Evolutionary conservation across 2,329 filamentous ascomycete genomes (phyloP), one percentile per base, ranked within the genome.

Genomic region (Aspergillus calidoustus): DNA sequence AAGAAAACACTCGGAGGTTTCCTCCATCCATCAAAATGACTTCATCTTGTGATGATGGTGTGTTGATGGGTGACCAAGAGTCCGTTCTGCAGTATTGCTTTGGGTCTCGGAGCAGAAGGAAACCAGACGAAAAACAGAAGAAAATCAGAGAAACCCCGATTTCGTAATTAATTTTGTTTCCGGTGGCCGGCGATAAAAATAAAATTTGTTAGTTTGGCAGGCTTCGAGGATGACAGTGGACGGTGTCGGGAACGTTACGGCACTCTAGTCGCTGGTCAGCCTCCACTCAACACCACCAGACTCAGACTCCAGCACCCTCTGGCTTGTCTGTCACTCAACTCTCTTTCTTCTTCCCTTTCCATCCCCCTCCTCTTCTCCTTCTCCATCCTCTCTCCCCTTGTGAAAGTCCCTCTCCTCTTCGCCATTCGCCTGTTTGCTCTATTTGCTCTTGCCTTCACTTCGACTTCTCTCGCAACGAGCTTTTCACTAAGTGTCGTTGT

Each of bases 401-500:
- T 64, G 55, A 52, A 52, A 57, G 34, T 81, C 86, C 70, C 78
- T 83, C 74, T 81, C 87, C 65, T 89, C 86, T 65, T 53, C 44
- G 51, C 52, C 54, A 50, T 51, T 65, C 48, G 28, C 54, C 30
- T 28, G 54, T 54, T 53, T 58, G 57, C 55, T 61, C 56, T 52
- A 57, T 58, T 60, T 59, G 59, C 63, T 66, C 64, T 57, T 62
- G 49, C 11, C 38, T 57, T 50, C 54, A 55, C 57, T 63, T 62
- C 60, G 52, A 63, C 64, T 66, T 59, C 54, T 58, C 52, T 57
- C 64, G 64, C 66, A 77, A 79, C 80, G 80, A 82, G 79, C 80
- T 81, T 82, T 82, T 82, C 77, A 81, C 79, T 81, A 82, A 81
- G 80, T 79, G 75, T 82, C 79, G 80, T 81, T 80, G 73, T 69